Percentiles rank a stretch among this genome's conserved stretches.
phyloP scores from a whole-genome alignment of 495 filamentous ascomycete genomes.

The Neurospora sp. region DNA sequence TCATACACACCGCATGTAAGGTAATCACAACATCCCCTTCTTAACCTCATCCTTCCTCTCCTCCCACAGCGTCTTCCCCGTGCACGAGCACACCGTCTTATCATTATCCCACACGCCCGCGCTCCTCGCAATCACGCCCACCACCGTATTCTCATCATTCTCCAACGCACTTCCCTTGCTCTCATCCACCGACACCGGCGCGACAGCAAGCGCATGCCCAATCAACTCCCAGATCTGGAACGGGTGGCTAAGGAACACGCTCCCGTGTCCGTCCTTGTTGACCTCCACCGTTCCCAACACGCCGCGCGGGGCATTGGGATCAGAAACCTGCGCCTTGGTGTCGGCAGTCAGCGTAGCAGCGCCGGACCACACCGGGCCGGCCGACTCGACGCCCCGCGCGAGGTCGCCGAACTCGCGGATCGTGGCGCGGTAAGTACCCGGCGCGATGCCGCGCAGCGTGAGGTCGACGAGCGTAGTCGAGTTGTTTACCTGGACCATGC shows the following conservation, averaged over 20 bases:
- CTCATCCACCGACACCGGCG: constrained; percentile 58
- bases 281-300: constrained; percentile 66
- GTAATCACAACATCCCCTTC: constrained; percentile 67
- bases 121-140: constrained; percentile 88
- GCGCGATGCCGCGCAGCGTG: constrained; percentile 72
- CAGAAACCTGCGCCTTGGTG: constrained; percentile 7
- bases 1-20: not conserved
- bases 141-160: constrained; percentile 72
- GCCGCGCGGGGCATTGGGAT: constrained; percentile 40
- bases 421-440: constrained; percentile 72
- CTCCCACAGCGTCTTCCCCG: constrained; percentile 96
- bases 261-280: constrained; percentile 55
- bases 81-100: constrained; percentile 90
- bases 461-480: constrained; percentile 76
- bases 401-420: constrained; percentile 87
- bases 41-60: constrained; percentile 82
- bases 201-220: constrained; percentile 78
- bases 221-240: constrained; percentile 94
- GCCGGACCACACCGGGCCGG: constrained; percentile 69
- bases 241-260: constrained; percentile 66
- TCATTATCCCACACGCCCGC: constrained; percentile 98
- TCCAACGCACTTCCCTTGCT: constrained; percentile 38
- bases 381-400: constrained; percentile 65
- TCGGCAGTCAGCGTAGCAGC: constrained; percentile 1
- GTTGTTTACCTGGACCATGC: constrained; percentile 71